Base-by-base conservation (phyloP, 2,329 filamentous ascomycete genomes). In the Aspergillus tamarii region DNA sequence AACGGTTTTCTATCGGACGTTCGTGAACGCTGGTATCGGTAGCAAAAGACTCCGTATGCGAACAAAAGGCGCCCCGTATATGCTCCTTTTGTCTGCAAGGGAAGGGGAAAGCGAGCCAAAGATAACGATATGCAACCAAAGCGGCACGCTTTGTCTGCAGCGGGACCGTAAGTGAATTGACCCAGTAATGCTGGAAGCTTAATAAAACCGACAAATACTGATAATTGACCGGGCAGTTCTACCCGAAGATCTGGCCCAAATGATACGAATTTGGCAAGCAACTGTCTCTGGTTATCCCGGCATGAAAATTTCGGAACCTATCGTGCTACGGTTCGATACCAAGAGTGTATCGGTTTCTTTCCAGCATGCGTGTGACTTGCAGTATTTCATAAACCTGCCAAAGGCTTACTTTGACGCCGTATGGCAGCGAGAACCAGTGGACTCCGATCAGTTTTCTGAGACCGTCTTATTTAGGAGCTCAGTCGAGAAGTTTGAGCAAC, bases 81-180 rank as follows among this genome's bases (percentile, higher is more conserved):
- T 76, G 73, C 66, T 76, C 6, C 60, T 76, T 10, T 23, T 76
- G 14, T 73, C 70, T 11, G 71, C 72, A 2, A 69, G 64, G 26
- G 70, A 75, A 3, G 74, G 74, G 4, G 73, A 76, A 60, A 75
- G 71, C 45, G 74, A 76, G 48, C 74, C 73, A 2, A 76, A 72
- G 34, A 66, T 76, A 23, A 69, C 73, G 9, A 59, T 76, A 19
- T 75, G 73, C 57, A 76, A 76, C 28, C 74, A 76, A 61, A 75
- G 70, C 54, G 73, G 74, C 10, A 70, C 70, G 11, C 63, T 76
- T 32, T 72, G 67, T 57, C 52, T 76, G 6, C 72, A 75, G 36
- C 57, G 74, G 54, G 69, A 76, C 53, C 71, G 72, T 74, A 62
- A 68, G 72, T 66, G 30, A 19, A 12, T 36, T 4, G n/a, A 19